Conservation (phyloP, 345 rosid genomes). For the Orychophragmus violaceus region DNA sequence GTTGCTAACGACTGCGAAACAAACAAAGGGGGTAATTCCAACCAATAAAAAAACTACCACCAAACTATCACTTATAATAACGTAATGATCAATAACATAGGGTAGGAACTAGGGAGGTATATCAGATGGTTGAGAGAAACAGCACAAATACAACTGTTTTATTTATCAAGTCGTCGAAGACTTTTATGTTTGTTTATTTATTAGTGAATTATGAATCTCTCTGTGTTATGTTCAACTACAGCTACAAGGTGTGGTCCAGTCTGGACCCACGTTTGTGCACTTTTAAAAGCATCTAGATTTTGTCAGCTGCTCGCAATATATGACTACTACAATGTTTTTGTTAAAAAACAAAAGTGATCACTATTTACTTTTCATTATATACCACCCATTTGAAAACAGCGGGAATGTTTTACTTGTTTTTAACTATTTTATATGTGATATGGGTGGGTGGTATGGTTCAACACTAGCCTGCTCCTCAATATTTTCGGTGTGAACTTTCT, state of each 20-base stretch:
- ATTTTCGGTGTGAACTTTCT: neutral
- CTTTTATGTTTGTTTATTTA: conserved; percentile 6
- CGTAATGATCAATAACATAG: too few relatives aligned
- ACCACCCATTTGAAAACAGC: neutral
- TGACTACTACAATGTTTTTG: conserved; percentile 2
- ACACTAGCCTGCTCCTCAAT: neutral
- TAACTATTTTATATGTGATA: neutral
- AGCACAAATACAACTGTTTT: conserved; percentile 20
- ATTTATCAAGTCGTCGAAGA: conserved; percentile 11
- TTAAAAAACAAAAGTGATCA: neutral
- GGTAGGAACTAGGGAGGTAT: neutral
- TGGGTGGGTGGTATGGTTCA: conserved; percentile 5
- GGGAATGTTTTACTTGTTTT: neutral
- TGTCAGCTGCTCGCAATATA: conserved; percentile 26
- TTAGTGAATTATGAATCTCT: neutral
- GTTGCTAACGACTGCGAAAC: too few relatives aligned
- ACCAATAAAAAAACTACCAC: neutral
- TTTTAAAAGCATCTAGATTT: conserved; percentile 9
- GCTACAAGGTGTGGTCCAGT: conserved; percentile 23
- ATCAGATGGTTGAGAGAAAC: conserved; percentile 19
- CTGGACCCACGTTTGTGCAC: conserved; percentile 17
- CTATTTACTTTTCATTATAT: neutral
- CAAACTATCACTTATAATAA: neutral
- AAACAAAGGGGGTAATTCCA: too few relatives aligned
- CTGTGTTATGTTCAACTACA: conserved; percentile 10